A percentile compares a stretch with the other conserved stretches of the same genome.
These are phyloP conservation scores for Kitagawia praeruptora DNA, from an alignment of 129 eudicot genomes.

Conservation along the genomic window DNA sequence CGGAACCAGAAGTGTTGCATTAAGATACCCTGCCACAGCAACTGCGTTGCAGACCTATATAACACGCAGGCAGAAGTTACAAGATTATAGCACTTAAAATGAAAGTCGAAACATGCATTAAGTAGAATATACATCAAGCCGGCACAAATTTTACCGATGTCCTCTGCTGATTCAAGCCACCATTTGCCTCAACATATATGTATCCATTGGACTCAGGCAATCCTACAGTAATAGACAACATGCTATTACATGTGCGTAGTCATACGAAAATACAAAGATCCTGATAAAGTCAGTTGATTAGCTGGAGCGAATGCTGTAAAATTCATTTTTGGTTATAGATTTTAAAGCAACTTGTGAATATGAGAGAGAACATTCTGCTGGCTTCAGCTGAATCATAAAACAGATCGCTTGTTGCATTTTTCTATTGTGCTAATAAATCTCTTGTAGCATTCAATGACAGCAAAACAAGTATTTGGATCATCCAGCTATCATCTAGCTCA, in stretches of 20 bases:
- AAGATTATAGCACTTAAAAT: neutral
- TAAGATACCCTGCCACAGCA: slow-evolving; percentile 97
- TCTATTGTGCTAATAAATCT: neutral
- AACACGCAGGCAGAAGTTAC: slow-evolving; percentile 9
- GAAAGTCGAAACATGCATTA: neutral
- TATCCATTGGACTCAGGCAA: slow-evolving; percentile 90
- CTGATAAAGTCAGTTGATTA: neutral
- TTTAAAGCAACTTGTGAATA: neutral
- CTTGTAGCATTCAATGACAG: neutral
- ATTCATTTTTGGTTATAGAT: neutral
- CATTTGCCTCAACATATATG: slow-evolving; percentile 88
- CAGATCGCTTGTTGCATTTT: neutral
- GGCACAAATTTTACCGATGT: slow-evolving; percentile 47
- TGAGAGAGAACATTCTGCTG: neutral
- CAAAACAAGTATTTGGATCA: neutral
- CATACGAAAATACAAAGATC: neutral
- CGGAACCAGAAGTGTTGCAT: slow-evolving; percentile 91
- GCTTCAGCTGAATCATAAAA: neutral
- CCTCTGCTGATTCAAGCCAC: slow-evolving; percentile 96
- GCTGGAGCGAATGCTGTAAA: neutral
- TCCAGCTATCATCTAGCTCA: neutral
- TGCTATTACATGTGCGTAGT: neutral
- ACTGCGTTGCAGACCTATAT: slow-evolving; percentile 93
- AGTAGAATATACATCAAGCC: slow-evolving; percentile 6
- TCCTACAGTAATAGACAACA: slow-evolving; percentile 32